phyloP scores from a whole-genome alignment of 352 stramenopile genomes.

The Phytophthora citrophthora region DNA sequence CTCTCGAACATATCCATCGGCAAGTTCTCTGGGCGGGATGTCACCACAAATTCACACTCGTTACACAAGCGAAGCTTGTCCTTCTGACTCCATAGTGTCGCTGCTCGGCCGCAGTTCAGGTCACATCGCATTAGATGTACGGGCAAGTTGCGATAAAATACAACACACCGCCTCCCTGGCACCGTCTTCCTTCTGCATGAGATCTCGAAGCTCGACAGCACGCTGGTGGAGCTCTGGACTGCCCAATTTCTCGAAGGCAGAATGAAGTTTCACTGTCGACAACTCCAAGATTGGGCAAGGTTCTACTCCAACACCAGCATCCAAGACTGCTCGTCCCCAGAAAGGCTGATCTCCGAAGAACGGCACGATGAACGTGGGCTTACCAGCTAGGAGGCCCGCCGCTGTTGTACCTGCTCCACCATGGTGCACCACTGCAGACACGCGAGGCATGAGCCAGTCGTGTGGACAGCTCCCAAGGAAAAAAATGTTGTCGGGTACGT shows the following conservation, averaged over 20 bases:
- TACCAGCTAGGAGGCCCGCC: not conserved
- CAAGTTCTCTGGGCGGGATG: slow-evolving; percentile 43
- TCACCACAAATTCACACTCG: slow-evolving; percentile 54
- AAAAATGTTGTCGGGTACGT: not conserved
- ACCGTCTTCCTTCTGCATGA: slow-evolving; percentile 85
- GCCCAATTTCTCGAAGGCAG: slow-evolving; percentile 72
- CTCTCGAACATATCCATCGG: slow-evolving; percentile 45
- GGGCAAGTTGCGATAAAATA: slow-evolving; percentile 89
- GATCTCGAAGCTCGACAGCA: slow-evolving; percentile 50
- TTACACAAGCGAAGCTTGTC: slow-evolving; percentile 52
- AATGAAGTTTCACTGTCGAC: slow-evolving; percentile 71
- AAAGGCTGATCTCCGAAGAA: not conserved
- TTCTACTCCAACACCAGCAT: slow-evolving; percentile 78
- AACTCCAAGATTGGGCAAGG: slow-evolving; percentile 83
- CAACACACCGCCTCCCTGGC: slow-evolving; percentile 70
- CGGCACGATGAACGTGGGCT: not conserved
- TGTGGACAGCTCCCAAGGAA: not conserved
- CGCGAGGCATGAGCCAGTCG: not conserved
- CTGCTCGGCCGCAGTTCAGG: slow-evolving; percentile 39
- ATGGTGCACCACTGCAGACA: not conserved
- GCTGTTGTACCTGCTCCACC: not conserved
- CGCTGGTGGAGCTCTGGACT: slow-evolving; percentile 46
- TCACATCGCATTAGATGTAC: slow-evolving; percentile 88
- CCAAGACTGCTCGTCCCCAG: slow-evolving; percentile 16
- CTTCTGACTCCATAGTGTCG: slow-evolving; percentile 55